phyloP scores from a whole-genome alignment of 768 basidiomycete species.

The Mrakia gelida region DNA sequence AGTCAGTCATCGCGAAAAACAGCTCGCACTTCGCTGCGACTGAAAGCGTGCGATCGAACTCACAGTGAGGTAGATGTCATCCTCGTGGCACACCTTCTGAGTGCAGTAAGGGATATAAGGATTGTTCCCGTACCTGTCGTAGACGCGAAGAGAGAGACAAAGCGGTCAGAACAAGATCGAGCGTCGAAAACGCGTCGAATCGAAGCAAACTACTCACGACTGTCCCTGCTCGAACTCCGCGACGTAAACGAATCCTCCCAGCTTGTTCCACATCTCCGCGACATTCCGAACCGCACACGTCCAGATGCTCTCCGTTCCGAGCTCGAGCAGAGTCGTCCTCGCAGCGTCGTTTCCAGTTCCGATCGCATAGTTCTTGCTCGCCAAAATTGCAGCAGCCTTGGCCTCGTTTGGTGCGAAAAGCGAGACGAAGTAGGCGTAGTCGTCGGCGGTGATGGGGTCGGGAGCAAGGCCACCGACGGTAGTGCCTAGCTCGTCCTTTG shows the following conservation, averaged over 20 bases:
- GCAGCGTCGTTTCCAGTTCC: slow-evolving; percentile 16
- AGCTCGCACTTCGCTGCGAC: no score
- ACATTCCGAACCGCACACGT: slow-evolving; percentile 15
- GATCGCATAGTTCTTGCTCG: not conserved
- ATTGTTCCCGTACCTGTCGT: slow-evolving; percentile 8
- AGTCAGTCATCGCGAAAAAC: no score
- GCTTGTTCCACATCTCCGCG: not conserved
- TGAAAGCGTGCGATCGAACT: no score
- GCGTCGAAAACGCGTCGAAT: no score
- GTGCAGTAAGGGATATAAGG: slow-evolving; percentile 15
- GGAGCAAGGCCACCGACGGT: slow-evolving; percentile 8
- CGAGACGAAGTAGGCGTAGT: not conserved
- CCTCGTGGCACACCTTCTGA: slow-evolving; percentile 23
- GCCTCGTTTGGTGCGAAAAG: not conserved
- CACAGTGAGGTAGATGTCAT: slow-evolving; percentile 17
- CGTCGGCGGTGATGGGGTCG: not conserved
- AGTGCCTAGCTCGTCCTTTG: slow-evolving; percentile 21
- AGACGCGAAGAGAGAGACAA: no score
- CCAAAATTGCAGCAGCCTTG: not conserved
- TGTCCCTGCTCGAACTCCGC: slow-evolving; percentile 19
- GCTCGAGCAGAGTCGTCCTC: slow-evolving; percentile 3
- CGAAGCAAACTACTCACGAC: no score
- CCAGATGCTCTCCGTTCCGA: slow-evolving; percentile 29
- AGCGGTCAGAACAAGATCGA: no score
- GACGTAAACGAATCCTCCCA: slow-evolving; percentile 15